phyloP scores from a whole-genome alignment of 352 stramenopile genomes.

The Thraustochytrium striatum region DNA sequence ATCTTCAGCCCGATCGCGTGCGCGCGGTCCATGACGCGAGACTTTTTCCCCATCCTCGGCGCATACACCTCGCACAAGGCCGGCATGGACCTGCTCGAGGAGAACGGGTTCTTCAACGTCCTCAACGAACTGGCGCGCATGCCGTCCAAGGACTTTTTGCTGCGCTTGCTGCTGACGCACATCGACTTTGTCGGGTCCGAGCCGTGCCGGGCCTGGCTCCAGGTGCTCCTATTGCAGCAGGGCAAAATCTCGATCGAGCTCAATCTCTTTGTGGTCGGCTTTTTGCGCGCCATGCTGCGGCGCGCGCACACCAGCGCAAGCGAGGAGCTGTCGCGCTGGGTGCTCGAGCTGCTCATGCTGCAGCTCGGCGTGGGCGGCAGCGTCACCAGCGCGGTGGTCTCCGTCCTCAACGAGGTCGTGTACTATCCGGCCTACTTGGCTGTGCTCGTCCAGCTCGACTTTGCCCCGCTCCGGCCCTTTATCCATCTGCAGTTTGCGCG shows the following conservation, averaged over 20 bases:
- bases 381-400: slow-evolving; percentile 4
- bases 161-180: slow-evolving; percentile 5
- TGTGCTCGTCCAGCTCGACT: not conserved
- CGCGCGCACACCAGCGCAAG: not conserved
- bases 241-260: slow-evolving; percentile 20
- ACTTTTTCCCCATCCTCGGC: slow-evolving; percentile 21
- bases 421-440: slow-evolving; percentile 29
- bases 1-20: slow-evolving; percentile 39
- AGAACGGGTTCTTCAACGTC: slow-evolving; percentile 11
- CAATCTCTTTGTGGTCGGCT: slow-evolving; percentile 16
- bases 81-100: slow-evolving; percentile 34
- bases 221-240: not conserved
- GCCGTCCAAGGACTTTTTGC: slow-evolving; percentile 27
- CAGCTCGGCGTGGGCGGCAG: not conserved
- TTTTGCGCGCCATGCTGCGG: slow-evolving; percentile 6
- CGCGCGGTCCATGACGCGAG: slow-evolving; percentile 30
- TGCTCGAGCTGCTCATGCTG: slow-evolving; percentile 26
- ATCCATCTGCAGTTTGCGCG: not conserved
- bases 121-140: not conserved
- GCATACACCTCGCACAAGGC: slow-evolving; percentile 25
- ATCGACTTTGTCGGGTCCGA: slow-evolving; percentile 23
- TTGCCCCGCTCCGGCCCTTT: not conserved
- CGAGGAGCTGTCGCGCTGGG: not conserved
- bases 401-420: slow-evolving; percentile 26
- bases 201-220: slow-evolving; percentile 8